Evolutionary conservation across 2,329 filamentous ascomycete species (phyloP), one percentile per base, ranked within the genome.

Genomic region (Biscogniauxia mediterranea): DNA sequence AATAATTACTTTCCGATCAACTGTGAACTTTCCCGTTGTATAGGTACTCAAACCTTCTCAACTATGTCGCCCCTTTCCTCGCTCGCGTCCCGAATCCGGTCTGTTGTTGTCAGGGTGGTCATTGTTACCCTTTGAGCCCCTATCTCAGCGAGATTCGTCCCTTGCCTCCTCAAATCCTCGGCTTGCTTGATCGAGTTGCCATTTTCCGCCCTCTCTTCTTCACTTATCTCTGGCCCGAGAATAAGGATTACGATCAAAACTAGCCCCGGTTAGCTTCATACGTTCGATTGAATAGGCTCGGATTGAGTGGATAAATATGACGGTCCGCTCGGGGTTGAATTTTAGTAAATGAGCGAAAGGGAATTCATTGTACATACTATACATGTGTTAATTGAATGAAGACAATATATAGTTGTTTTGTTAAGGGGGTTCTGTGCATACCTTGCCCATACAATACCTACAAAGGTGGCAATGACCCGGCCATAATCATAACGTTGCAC

Each of bases 221-320:
- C 67, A 13, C 60, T 74, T 57, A 67, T 66, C 46, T 67, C 64
- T 2, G 64, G 64, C 4, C 64, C 64, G 2, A 66, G 11, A n/a
- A 66, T 55, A 19, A 63, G 55, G 19, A 64, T n/a, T 5, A 46
- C 38, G 5, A 46, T 46, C 17, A 46, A 7, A 46, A 46, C 17
- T 46, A n/a, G 38, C 15, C 17, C 38, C 15, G 5, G 38, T 46
- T 46, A 46, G 15, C 38, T 46, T 46, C 13, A 46, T 17, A 46
- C 15, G 7, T 46, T n/a, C 13, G 7, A 32, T 9, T 32, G 28
- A 13, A 32, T 9, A 32, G 7, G 28, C 28, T 32, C 11, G 7
- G 7, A 9, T 32, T 32, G 28, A 5, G 28, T 32, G 7, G 11
- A 17, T 46, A 46, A 46, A 17, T 6, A n/a, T 46, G 6, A 9